Percentiles rank a stretch among this genome's conserved stretches.
phyloP scores from a whole-genome alignment of 1,284 basidiomycete genomes.

The Apiotrichum montevideense region DNA sequence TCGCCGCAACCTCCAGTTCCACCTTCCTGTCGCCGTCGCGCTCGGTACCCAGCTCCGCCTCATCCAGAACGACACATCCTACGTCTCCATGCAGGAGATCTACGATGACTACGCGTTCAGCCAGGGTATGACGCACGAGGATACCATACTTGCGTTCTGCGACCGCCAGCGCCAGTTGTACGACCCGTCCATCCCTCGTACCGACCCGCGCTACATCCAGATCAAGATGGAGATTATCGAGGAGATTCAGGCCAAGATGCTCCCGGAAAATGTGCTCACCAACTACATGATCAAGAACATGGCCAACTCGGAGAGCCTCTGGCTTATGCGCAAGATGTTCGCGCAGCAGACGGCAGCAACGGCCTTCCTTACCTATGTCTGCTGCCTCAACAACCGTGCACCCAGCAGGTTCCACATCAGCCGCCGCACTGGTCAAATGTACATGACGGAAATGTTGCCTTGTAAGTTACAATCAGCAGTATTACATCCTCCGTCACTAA shows the following conservation, averaged over 20 bases:
- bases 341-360: constrained; percentile 80
- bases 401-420: constrained; percentile 85
- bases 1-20: constrained; percentile 86
- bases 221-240: constrained; percentile 78
- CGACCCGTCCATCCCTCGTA: constrained; percentile 38
- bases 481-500: not conserved
- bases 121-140: constrained; percentile 74
- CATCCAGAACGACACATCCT: constrained; percentile 85
- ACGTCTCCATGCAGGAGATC: constrained; percentile 86
- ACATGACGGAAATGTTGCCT: constrained; percentile 83
- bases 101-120: constrained; percentile 84
- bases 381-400: constrained; percentile 75
- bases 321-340: constrained; percentile 97
- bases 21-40: constrained; percentile 80
- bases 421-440: constrained; percentile 77
- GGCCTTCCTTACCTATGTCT: constrained; percentile 87
- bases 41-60: constrained; percentile 79
- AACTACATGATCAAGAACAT: constrained; percentile 86
- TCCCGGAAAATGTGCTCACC: constrained; percentile 81
- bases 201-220: constrained; percentile 31
- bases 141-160: constrained; percentile 74
- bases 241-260: constrained; percentile 80
- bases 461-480: constrained; percentile 51
- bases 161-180: constrained; percentile 70
- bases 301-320: constrained; percentile 77